Percentiles rank a stretch among this genome's conserved stretches.
These are phyloP conservation scores for Persicaria tinctoria DNA, from an alignment of 148 eudicot species.

Conservation along the genomic window DNA sequence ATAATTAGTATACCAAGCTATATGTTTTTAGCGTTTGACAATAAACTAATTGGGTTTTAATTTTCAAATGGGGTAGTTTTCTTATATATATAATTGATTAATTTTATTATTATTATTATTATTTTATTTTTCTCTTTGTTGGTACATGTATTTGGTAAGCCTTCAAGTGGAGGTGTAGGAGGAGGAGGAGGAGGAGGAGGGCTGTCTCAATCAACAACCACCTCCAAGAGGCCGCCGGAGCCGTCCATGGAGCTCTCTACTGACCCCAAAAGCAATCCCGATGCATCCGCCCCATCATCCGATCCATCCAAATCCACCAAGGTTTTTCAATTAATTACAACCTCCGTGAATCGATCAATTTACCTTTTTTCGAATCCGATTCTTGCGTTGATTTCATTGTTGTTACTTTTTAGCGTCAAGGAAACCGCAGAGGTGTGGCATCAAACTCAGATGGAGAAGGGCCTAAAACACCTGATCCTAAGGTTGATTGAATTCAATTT, in stretches of 20 bases:
- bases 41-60: not conserved
- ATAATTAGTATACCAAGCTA: constrained; percentile 6
- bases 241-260: constrained; percentile 13
- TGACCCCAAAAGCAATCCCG: not conserved
- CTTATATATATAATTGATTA: not conserved
- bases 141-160: constrained; percentile 12
- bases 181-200: not conserved
- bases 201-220: constrained; percentile 9
- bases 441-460: constrained; percentile 72
- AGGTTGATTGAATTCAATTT: constrained; percentile 29
- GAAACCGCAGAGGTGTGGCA: constrained; percentile 67
- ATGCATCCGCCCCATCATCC: not conserved
- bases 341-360: no score
- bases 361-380: not conserved
- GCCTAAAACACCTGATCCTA: constrained; percentile 84
- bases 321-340: not conserved
- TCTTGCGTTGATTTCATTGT: constrained; percentile 4
- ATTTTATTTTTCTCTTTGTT: not conserved
- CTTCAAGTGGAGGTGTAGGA: constrained; percentile 10
- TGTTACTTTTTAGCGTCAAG: constrained; percentile 67
- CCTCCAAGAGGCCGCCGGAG: not conserved
- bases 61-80: constrained; percentile 7
- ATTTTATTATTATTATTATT: not conserved
- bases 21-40: constrained; percentile 4
- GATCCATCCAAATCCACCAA: constrained; percentile 15